These are phyloP conservation scores for Endocalyx cinctus DNA, from an alignment of 2,329 filamentous ascomycete genomes.

Conservation along the genomic window DNA sequence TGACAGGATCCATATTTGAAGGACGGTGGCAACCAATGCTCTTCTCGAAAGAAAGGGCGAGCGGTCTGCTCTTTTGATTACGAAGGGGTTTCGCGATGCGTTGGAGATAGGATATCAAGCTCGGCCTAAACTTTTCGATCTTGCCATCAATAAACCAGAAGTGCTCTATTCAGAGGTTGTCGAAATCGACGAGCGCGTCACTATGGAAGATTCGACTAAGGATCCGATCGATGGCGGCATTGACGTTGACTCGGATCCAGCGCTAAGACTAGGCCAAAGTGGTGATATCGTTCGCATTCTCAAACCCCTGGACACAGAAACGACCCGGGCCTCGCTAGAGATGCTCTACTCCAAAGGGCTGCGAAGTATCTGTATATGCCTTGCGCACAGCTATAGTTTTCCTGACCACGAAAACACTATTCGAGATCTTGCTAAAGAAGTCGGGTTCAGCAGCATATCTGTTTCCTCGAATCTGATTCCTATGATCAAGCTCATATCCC, in stretches of 20 bases:
- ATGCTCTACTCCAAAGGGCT: constrained; percentile 5
- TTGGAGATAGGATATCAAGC: constrained; percentile 16
- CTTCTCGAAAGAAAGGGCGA: constrained; percentile 4
- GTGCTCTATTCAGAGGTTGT: constrained; percentile 18
- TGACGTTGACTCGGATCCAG: constrained; percentile 1
- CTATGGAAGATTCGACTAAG: constrained; percentile 15
- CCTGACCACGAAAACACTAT: constrained; percentile 62
- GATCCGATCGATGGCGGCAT: background rate
- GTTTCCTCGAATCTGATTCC: constrained; percentile 11
- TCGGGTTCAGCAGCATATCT: constrained; percentile 18
- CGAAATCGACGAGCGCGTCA: constrained; percentile 16
- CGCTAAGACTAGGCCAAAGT: constrained; percentile 8
- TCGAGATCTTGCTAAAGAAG: constrained; percentile 49
- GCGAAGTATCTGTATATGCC: constrained; percentile 7
- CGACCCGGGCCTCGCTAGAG: background rate
- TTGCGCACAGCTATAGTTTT: constrained; percentile 64
- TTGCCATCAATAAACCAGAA: constrained; percentile 17
- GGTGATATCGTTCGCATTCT: constrained; percentile 3
- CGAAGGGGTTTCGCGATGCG: constrained; percentile 2
- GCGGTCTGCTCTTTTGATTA: constrained; percentile 2
- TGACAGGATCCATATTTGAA: too few relatives aligned
- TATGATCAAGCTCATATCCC: constrained; percentile 21
- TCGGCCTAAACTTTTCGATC: constrained; percentile 16
- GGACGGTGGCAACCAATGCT: constrained; percentile 4
- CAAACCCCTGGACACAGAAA: constrained; percentile 1